Evolutionary conservation across 495 filamentous ascomycete genomes (phyloP), one percentile per base, ranked within the genome.

Genomic region (Aspergillus avenaceus): DNA sequence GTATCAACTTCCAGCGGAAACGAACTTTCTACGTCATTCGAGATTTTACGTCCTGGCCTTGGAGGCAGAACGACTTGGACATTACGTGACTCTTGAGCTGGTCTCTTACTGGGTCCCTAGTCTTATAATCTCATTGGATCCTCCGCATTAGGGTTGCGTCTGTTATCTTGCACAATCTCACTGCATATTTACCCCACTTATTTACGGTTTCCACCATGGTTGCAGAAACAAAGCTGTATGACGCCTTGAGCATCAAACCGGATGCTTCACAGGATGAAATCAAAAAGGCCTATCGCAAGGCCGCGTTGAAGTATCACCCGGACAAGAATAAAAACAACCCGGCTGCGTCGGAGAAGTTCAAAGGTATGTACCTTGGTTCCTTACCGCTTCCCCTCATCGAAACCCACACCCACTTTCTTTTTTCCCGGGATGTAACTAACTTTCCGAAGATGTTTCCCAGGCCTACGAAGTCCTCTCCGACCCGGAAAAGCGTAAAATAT

Each of bases 391-490:
- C 16, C 43, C 13, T 19, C 34, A 38, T 8, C 11, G 2, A 38
- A 38, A 7, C 16, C 16, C 4, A 38, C 19, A 38, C 16, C 21
- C 28, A 13, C 24, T n/a, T 19, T 5, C 14, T 54, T 23, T 32
- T 16, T 19, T 38, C 25, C 47, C 45, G 16, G 8, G 11, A n/a
- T 3, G 23, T 49, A 25, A 53, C 61, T 58, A 54, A 64, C 37
- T 46, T 12, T 42, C 19, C 40, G 32, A 45, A 76, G 92, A 97
- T 58, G 84, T 89, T 43, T 95, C 89, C 1, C 92, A 97, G 71
- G 93, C 93, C 38, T 98, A 96, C 73, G 93, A 98, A 74, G 92
- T 98, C 61, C 84, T 98, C 9, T 92, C 88, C 55, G 93, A 98
- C 64, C 91, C 93, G 27, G 95, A 97, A 61, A 97, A 97, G 68